Percentiles rank a stretch among this genome's conserved stretches.
Conservation (phyloP, 2,329 filamentous ascomycete genomes). For the Diplodia intermedia region DNA sequence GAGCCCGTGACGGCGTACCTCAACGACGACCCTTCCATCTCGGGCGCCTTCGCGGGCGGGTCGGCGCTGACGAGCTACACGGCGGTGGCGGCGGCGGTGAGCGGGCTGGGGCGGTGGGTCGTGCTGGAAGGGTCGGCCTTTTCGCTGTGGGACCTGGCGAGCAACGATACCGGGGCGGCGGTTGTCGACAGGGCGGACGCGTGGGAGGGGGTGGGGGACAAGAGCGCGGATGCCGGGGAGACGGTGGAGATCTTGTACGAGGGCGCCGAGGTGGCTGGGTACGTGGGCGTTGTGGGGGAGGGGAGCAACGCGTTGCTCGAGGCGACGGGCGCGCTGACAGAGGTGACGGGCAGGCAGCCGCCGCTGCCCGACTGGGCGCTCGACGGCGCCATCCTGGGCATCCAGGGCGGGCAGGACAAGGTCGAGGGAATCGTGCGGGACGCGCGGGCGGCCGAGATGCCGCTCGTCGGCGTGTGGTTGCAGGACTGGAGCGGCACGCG, state of each 20-base stretch:
- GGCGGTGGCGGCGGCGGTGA: conserved; percentile 44
- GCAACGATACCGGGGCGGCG: conserved; percentile 24
- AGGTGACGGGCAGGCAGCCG: conserved; percentile 46
- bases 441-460: conserved; percentile 41
- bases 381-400: conserved; percentile 46
- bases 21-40: conserved; percentile 36
- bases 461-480: conserved; percentile 48
- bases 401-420: conserved; percentile 48
- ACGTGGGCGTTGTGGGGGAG: neutral
- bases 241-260: conserved; percentile 22
- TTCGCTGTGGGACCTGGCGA: conserved; percentile 45
- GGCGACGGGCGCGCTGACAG: conserved; percentile 42
- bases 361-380: conserved; percentile 39
- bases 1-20: conserved; percentile 39
- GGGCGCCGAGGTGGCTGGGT: neutral
- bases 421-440: conserved; percentile 45
- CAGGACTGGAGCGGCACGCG: conserved; percentile 50
- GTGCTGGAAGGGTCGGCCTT: conserved; percentile 46
- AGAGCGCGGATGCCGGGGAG: neutral
- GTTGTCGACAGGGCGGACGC: conserved; percentile 17
- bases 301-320: conserved; percentile 35
- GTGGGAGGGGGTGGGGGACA: neutral
- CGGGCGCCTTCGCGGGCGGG: conserved; percentile 40
- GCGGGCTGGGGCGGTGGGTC: conserved; percentile 39
- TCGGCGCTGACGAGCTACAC: conserved; percentile 46